Evolutionary conservation across 768 basidiomycete species (phyloP).

Genomic region (Leucocoprinus birnbaumii): DNA sequence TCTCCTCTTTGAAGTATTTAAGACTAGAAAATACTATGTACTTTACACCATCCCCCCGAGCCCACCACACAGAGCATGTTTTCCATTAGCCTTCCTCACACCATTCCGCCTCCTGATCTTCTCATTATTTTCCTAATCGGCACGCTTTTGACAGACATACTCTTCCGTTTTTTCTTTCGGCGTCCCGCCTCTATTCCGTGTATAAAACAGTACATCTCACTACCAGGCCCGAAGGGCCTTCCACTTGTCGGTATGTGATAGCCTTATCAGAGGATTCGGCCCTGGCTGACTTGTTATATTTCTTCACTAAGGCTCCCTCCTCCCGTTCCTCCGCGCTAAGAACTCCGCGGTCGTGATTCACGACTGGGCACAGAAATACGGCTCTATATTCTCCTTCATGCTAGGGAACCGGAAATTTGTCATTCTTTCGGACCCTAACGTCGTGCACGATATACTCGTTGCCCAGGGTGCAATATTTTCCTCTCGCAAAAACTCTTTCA

Average conservation of each 20-base stretch:
- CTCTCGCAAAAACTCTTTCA: constrained; percentile 41
- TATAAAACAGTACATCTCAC: neutral
- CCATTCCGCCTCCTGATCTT: no score
- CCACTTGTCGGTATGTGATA: constrained; percentile 4
- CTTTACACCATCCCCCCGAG: no score
- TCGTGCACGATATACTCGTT: constrained; percentile 42
- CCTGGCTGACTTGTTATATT: neutral
- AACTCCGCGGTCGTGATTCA: constrained; percentile 42
- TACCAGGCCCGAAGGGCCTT: constrained; percentile 12
- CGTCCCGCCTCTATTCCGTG: no score
- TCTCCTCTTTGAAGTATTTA: no score
- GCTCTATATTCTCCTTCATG: constrained; percentile 41
- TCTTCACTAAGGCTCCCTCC: constrained; percentile 34
- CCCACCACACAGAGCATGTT: no score
- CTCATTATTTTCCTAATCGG: no score
- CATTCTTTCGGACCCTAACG: constrained; percentile 39
- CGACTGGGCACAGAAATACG: constrained; percentile 40
- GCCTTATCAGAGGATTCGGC: neutral
- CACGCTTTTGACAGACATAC: no score
- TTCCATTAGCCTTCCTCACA: no score
- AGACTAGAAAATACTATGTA: no score
- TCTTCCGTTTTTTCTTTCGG: no score
- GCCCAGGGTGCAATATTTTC: constrained; percentile 44
- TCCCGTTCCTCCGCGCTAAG: constrained; percentile 30
- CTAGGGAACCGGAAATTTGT: constrained; percentile 47